These are phyloP conservation scores for Colletotrichum sansevieriae DNA, from an alignment of 2,329 filamentous ascomycete species.

Conservation along the genomic window DNA sequence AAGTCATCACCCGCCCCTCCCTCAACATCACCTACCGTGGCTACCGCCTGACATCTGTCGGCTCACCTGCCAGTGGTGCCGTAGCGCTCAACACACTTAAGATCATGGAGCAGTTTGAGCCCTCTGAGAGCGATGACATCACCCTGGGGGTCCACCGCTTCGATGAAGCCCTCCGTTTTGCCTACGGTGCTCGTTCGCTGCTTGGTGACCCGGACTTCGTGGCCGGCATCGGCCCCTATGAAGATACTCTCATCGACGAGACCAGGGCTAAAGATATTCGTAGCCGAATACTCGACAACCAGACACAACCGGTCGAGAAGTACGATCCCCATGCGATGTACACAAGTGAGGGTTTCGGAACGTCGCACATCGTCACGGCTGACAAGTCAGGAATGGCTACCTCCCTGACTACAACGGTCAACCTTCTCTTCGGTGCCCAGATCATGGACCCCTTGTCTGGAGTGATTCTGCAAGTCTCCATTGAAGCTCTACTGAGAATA, in stretches of 20 bases:
- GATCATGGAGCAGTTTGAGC: slow-evolving; percentile 81
- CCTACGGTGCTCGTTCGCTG: slow-evolving; percentile 81
- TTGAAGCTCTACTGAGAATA: slow-evolving; percentile 51
- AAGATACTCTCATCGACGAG: slow-evolving; percentile 75
- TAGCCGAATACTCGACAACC: slow-evolving; percentile 76
- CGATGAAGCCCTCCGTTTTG: slow-evolving; percentile 91
- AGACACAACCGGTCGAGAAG: slow-evolving; percentile 77
- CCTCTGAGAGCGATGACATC: slow-evolving; percentile 63
- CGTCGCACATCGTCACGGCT: slow-evolving; percentile 78
- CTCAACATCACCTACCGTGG: slow-evolving; percentile 76
- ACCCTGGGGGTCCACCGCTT: slow-evolving; percentile 85
- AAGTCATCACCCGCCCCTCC: slow-evolving; percentile 73
- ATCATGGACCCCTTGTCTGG: slow-evolving; percentile 86
- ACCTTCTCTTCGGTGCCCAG: slow-evolving; percentile 85
- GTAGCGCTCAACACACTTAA: slow-evolving; percentile 84
- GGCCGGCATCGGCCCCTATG: slow-evolving; percentile 70
- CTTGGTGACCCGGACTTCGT: slow-evolving; percentile 88
- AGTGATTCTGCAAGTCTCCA: slow-evolving; percentile 72
- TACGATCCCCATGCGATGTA: slow-evolving; percentile 80
- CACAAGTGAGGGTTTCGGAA: slow-evolving; percentile 78
- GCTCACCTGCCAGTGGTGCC: slow-evolving; percentile 82
- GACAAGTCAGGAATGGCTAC: slow-evolving; percentile 82
- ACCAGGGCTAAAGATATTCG: slow-evolving; percentile 71
- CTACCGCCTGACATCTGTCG: slow-evolving; percentile 76
- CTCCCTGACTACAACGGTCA: slow-evolving; percentile 88